Evolutionary conservation across 495 filamentous ascomycete genomes (phyloP).

Genomic region (Rostrohypoxylon terebratum): DNA sequence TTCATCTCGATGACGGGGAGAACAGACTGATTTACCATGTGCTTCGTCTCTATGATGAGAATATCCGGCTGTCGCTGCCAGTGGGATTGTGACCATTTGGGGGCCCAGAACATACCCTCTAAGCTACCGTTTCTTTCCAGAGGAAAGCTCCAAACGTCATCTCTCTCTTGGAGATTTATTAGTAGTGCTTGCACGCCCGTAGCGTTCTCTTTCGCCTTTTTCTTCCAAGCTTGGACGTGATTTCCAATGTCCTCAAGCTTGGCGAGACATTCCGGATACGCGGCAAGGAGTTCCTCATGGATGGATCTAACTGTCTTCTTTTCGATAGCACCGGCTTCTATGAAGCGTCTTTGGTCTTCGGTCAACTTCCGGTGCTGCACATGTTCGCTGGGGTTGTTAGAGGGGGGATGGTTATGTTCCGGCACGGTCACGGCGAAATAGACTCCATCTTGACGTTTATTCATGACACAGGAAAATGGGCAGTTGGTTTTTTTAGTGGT

Average conservation of each 20-base stretch:
- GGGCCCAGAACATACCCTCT: slow-evolving; percentile 50
- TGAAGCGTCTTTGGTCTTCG: slow-evolving; percentile 45
- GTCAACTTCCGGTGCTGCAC: slow-evolving; percentile 48
- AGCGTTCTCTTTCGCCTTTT: slow-evolving; percentile 48
- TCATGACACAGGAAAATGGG: slow-evolving; percentile 46
- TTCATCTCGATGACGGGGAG: slow-evolving; percentile 50
- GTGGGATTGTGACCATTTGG: slow-evolving; percentile 46
- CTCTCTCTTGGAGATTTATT: slow-evolving; percentile 47
- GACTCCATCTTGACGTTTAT: slow-evolving; percentile 44
- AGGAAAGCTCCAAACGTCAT: slow-evolving; percentile 48
- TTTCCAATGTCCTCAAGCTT: slow-evolving; percentile 49
- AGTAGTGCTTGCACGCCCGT: slow-evolving; percentile 49
- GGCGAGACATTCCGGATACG: slow-evolving; percentile 40
- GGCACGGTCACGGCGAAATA: slow-evolving; percentile 43
- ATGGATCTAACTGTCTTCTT: slow-evolving; percentile 47
- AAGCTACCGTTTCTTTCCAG: slow-evolving; percentile 41
- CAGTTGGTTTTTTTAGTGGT: slow-evolving; percentile 50
- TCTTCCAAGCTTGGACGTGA: slow-evolving; percentile 47
- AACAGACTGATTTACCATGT: slow-evolving; percentile 48
- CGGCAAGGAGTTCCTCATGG: slow-evolving; percentile 42
- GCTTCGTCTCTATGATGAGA: slow-evolving; percentile 48
- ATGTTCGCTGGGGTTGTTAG: slow-evolving; percentile 40
- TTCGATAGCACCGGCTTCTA: slow-evolving; percentile 46
- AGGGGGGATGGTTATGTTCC: slow-evolving; percentile 48
- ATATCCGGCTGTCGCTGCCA: slow-evolving; percentile 50